Evolutionary conservation across 2,329 filamentous ascomycete species (phyloP), one percentile per base, ranked within the genome.

Genomic region (Aspergillus neoniger): DNA sequence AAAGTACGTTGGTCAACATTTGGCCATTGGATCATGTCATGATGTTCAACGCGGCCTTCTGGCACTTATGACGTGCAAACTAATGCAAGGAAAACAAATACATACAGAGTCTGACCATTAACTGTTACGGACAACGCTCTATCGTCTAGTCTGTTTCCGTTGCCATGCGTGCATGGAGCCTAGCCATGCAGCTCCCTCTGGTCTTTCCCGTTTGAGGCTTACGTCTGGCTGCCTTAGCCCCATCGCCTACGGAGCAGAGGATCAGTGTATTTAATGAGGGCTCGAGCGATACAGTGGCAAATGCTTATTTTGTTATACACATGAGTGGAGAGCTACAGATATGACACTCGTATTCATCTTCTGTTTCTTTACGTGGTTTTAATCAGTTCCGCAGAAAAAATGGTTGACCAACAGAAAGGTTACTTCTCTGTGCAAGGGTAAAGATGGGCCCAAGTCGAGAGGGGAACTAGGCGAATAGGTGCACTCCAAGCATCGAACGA

Each of bases 11-110:
- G 43, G 51, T 43, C 32, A 44, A 55, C 43, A 60, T 36, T 54
- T 53, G 44, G 53, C 53, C 49, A 53, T 32, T 43, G 36, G 49
- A 25, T 19, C 32, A 53, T 67, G 60, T 58, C 59, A 63, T 38
- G 50, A 30, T 32, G 56, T 57, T 51, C 50, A 48, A 55, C 56
- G 38, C 62, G 57, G 57, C 53, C 54, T 51, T 59, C 62, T 66
- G 65, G 62, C 65, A 61, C 60, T 44, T 58, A 62, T 63, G 62
- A 63, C 62, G 50, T 62, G 53, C 58, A 65, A 44, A 52, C 60
- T 67, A 67, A 68, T 66, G 65, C 65, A 68, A 65, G 65, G 64
- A 67, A 66, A 66, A 64, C 66, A 64, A 65, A 68, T 66, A 67
- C 62, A 58, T 63, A 62, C 62, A 62, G 56, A 53, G 39, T 38